A percentile compares a stretch with the other conserved stretches of the same genome.
Evolutionary conservation across 2,329 filamentous ascomycete genomes (phyloP).

Genomic region (Ascochyta fabae): DNA sequence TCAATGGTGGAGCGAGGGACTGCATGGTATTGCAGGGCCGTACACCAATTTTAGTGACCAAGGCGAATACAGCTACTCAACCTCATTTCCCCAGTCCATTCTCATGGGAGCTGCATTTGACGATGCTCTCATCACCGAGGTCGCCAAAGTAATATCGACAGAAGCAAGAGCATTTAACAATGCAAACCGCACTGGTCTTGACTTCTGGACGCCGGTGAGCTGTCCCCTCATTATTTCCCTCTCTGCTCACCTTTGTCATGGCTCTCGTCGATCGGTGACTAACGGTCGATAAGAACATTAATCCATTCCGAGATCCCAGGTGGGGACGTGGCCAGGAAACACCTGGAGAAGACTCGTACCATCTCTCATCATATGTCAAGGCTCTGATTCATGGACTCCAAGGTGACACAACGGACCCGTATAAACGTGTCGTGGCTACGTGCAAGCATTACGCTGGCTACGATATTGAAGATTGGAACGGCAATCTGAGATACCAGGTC

Average conservation of each 20-base stretch:
- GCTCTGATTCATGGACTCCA: constrained; percentile 63
- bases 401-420: constrained; percentile 46
- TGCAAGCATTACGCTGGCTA: constrained; percentile 51
- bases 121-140: constrained; percentile 64
- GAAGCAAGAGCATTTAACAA: constrained; percentile 73
- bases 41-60: constrained; percentile 62
- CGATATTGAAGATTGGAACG: constrained; percentile 43
- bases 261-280: not conserved
- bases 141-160: constrained; percentile 64
- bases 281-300: constrained; percentile 59
- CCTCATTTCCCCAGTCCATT: constrained; percentile 71
- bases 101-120: constrained; percentile 69
- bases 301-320: constrained; percentile 67
- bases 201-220: constrained; percentile 9
- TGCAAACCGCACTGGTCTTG: constrained; percentile 46
- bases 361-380: constrained; percentile 60
- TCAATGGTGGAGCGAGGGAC: constrained; percentile 61
- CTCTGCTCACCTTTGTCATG: too few relatives aligned
- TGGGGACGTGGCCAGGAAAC: constrained; percentile 63
- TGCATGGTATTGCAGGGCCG: constrained; percentile 66
- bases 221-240: too few relatives aligned
- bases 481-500: constrained; percentile 54
- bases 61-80: constrained; percentile 67
- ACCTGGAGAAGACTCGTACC: constrained; percentile 64
- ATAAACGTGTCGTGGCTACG: constrained; percentile 38